These are phyloP conservation scores for Pharus latifolius DNA, from an alignment of 176 grass and related monocot species.

Conservation along the genomic window DNA sequence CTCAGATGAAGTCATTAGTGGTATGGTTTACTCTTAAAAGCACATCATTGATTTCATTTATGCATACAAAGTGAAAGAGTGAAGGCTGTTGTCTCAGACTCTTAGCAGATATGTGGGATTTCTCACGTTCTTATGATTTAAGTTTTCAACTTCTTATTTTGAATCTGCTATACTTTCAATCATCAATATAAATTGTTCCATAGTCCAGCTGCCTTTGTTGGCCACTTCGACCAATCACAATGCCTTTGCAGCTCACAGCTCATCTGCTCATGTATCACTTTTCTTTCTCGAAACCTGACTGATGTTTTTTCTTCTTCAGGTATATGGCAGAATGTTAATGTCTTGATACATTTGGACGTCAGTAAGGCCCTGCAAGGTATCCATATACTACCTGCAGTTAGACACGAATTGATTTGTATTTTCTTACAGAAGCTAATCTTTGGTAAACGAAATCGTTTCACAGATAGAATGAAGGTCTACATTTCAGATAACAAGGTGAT, in stretches of 20 bases:
- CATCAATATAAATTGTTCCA: neutral
- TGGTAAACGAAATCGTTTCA: neutral
- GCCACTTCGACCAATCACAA: neutral
- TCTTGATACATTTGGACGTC: slow-evolving; percentile 82
- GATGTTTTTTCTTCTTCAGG: slow-evolving; percentile 20
- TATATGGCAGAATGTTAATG: slow-evolving; percentile 59
- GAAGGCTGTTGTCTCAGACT: neutral
- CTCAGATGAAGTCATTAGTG: slow-evolving; percentile 62
- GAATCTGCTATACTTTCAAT: neutral
- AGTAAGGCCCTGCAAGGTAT: slow-evolving; percentile 68
- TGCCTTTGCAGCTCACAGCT: neutral
- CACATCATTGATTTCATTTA: neutral
- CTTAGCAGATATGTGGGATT: too few species aligned
- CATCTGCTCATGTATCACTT: neutral
- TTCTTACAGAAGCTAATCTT: neutral
- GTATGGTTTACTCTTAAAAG: slow-evolving; percentile 26
- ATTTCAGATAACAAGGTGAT: slow-evolving; percentile 48
- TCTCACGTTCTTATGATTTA: neutral
- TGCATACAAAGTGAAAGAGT: neutral
- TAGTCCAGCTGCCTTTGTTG: neutral
- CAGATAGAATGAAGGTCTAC: slow-evolving; percentile 50
- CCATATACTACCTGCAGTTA: neutral
- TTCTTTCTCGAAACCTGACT: neutral
- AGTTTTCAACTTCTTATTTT: neutral
- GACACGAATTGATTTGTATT: neutral